These are phyloP conservation scores for Nigrospora sphaerica DNA, from an alignment of 2,329 filamentous ascomycete species.

Conservation along the genomic window DNA sequence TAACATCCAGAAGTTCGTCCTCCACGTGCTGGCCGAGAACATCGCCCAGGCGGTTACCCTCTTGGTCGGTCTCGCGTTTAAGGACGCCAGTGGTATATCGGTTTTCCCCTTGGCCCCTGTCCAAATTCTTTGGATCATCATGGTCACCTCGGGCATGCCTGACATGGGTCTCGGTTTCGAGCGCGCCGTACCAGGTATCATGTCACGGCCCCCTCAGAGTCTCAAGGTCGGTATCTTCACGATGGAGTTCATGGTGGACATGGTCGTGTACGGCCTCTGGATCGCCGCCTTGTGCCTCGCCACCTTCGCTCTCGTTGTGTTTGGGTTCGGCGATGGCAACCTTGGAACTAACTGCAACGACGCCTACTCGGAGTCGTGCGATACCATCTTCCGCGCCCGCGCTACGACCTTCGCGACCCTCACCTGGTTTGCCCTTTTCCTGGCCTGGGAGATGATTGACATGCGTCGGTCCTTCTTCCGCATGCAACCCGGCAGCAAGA, in stretches of 20 bases:
- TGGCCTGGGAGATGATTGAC: slow-evolving; percentile 73
- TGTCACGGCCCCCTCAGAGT: slow-evolving; percentile 59
- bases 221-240: slow-evolving; percentile 59
- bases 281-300: slow-evolving; percentile 57
- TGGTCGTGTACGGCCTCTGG: slow-evolving; percentile 62
- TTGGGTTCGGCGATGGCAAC: slow-evolving; percentile 46
- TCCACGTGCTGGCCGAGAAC: slow-evolving; percentile 64
- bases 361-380: slow-evolving; percentile 44
- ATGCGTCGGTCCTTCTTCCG: slow-evolving; percentile 68
- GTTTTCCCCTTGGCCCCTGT: slow-evolving; percentile 69
- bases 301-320: slow-evolving; percentile 58
- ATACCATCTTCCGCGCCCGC: slow-evolving; percentile 62
- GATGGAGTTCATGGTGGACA: slow-evolving; percentile 57
- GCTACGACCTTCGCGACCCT: slow-evolving; percentile 68
- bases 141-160: slow-evolving; percentile 68
- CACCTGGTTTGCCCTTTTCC: slow-evolving; percentile 70
- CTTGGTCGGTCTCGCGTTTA: slow-evolving; percentile 66
- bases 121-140: slow-evolving; percentile 78
- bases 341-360: slow-evolving; percentile 57
- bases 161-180: slow-evolving; percentile 76
- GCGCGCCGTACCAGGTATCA: slow-evolving; percentile 60
- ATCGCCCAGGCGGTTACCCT: slow-evolving; percentile 64
- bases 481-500: slow-evolving; percentile 57
- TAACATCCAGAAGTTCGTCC: slow-evolving; percentile 68
- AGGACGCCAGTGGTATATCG: slow-evolving; percentile 55